Conservation (phyloP, 1,284 basidiomycete genomes). For the Meira miltonrushii region DNA sequence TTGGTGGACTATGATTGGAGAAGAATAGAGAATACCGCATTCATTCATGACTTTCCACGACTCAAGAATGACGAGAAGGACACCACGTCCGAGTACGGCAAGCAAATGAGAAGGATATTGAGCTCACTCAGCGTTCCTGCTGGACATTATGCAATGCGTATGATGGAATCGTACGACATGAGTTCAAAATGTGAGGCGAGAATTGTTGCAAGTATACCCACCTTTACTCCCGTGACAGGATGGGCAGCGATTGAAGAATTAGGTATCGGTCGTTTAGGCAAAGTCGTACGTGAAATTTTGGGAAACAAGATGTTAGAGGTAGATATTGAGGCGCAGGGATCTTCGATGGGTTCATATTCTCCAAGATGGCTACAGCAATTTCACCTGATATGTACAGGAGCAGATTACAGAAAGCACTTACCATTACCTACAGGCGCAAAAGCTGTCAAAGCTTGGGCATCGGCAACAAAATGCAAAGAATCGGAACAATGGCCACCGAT, state of each 20-base stretch:
- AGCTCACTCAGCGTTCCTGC: constrained; percentile 29
- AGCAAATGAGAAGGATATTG: constrained; percentile 19
- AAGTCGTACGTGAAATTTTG: constrained; percentile 23
- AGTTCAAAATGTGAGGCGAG: constrained; percentile 6
- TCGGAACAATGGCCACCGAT: constrained; percentile 24
- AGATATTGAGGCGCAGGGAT: constrained; percentile 32
- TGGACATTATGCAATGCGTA: constrained; percentile 20
- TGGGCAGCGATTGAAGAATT: constrained; percentile 38
- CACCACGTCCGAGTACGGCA: not conserved
- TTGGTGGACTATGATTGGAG: constrained; percentile 46
- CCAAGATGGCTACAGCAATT: constrained; percentile 47
- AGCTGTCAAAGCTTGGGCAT: not conserved
- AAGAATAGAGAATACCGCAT: constrained; percentile 41
- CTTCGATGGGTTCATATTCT: constrained; percentile 38
- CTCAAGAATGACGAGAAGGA: not conserved
- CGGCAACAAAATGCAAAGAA: not conserved
- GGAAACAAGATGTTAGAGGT: not conserved
- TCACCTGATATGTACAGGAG: constrained; percentile 33
- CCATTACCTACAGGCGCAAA: constrained; percentile 9
- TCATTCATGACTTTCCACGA: constrained; percentile 44
- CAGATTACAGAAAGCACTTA: constrained; percentile 13
- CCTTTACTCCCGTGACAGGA: constrained; percentile 9
- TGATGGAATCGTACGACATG: constrained; percentile 24
- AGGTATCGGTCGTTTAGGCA: constrained; percentile 36
- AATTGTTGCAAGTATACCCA: constrained; percentile 9